A percentile compares a stretch with the other conserved stretches of the same genome.
Evolutionary conservation across 441 rosid species (phyloP).

Genomic region (Croton laevigatus): DNA sequence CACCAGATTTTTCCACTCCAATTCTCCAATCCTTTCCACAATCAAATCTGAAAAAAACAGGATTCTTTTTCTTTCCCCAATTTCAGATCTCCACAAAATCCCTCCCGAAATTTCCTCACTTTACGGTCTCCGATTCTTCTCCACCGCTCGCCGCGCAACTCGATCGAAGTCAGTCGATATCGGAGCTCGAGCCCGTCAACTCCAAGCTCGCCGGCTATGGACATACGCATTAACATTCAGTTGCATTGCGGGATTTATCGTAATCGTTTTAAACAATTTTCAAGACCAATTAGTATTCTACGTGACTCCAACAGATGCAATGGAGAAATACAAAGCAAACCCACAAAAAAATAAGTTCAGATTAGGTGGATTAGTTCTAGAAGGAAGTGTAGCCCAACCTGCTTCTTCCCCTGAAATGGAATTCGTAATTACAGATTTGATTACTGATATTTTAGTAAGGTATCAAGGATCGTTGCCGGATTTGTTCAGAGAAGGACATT

Average conservation of each 20-base stretch:
- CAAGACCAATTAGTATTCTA: constrained; percentile 87
- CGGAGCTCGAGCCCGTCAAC: constrained; percentile 80
- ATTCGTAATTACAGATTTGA: constrained; percentile 80
- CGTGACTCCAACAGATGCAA: constrained; percentile 80
- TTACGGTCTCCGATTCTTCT: constrained; percentile 47
- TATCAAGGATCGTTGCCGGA: constrained; percentile 81
- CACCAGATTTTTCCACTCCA: constrained; percentile 7
- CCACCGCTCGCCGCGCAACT: constrained; percentile 61
- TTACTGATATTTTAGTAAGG: constrained; percentile 77
- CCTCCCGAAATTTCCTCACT: constrained; percentile 23
- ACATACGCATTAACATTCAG: constrained; percentile 83
- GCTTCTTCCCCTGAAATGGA: constrained; percentile 73
- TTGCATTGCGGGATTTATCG: constrained; percentile 83
- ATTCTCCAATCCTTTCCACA: constrained; percentile 23
- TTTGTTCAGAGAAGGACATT: constrained; percentile 90
- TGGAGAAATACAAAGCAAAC: constrained; percentile 65
- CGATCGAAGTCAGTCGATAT: constrained; percentile 66
- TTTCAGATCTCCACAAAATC: constrained; percentile 30
- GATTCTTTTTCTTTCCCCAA: constrained; percentile 21
- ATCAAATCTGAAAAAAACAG: constrained; percentile 23
- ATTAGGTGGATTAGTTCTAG: constrained; percentile 86
- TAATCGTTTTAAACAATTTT: constrained; percentile 80
- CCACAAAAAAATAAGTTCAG: constrained; percentile 69
- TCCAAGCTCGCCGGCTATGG: constrained; percentile 89
- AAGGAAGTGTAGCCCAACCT: constrained; percentile 82